Conservation (phyloP, 177 flowering plant genomes). For the Vitis hybrid region DNA sequence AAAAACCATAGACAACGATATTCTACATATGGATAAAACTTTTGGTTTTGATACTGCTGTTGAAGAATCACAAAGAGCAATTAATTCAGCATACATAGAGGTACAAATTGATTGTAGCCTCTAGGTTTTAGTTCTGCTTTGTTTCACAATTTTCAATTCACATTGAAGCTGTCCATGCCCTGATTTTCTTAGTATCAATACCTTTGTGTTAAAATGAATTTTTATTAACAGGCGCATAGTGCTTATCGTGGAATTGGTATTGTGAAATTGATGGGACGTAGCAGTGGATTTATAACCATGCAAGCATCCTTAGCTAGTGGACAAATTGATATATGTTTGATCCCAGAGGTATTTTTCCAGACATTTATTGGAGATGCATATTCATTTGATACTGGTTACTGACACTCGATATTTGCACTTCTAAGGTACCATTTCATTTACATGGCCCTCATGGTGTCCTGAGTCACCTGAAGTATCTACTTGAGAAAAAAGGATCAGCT, state of each 20-base stretch:
- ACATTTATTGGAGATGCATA: not conserved
- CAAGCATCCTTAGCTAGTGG: constrained; percentile 93
- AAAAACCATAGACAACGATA: constrained; percentile 95
- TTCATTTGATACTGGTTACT: constrained; percentile 1
- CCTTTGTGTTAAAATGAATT: too few species aligned
- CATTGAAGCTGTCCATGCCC: not conserved
- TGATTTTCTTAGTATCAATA: not conserved
- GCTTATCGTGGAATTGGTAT: constrained; percentile 93
- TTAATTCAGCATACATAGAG: constrained; percentile 96
- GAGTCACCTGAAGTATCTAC: constrained; percentile 56
- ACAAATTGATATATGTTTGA: constrained; percentile 86
- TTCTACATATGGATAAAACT: constrained; percentile 87
- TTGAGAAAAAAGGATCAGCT: constrained; percentile 89
- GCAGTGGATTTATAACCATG: constrained; percentile 96
- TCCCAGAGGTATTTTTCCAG: constrained; percentile 68
- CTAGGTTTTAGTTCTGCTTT: not conserved
- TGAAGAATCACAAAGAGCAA: constrained; percentile 94
- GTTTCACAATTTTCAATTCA: not conserved
- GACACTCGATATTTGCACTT: constrained; percentile 2
- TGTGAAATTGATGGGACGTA: constrained; percentile 94
- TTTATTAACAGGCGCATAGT: constrained; percentile 71
- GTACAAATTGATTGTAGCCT: constrained; percentile 29
- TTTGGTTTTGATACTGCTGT: constrained; percentile 98
- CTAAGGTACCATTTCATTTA: constrained; percentile 56
- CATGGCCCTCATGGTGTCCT: constrained; percentile 72